Base-by-base conservation (phyloP, 2,329 filamentous ascomycete genomes). In the Sphaerulina populicola region DNA sequence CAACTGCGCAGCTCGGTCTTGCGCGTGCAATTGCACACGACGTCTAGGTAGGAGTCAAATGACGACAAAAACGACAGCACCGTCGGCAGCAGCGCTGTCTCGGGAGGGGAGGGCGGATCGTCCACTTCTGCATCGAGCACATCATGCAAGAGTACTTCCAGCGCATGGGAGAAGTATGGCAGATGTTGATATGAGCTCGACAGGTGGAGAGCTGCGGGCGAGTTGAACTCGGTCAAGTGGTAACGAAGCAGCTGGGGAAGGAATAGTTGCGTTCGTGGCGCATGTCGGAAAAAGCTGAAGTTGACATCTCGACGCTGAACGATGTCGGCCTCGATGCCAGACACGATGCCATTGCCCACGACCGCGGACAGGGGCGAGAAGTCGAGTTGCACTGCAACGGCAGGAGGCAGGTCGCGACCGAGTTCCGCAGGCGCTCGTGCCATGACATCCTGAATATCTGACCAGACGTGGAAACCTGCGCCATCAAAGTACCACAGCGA, bases 401-500 rank as follows among this genome's bases (percentile, higher is more conserved):
- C 80, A 7, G 79, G 76, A 1, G 87, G 85, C 3, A 94, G 69
- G 47, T 94, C 87, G 55, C 82, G 79, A 10, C 77, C 75, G 21
- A 79, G 70, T 55, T 87, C 83, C 35, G 76, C 73, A 6, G 82
- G 80, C 21, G 82, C 81, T 15, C 85, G 83, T 33, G 82, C 78
- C 37, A 97, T 73, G 29, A 97, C 82, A 54, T 93, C 87, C 58
- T 89, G 82, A 37, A 95, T 81, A 64, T 95, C 88, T 21, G 87
- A 81, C 93, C 93, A 98, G 2, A 87, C 80, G 58, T 89, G 86
- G 59, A 97, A 79, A 57, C 90, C 83, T 50, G 80, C 80, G 4
- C 93, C 93, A 62, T 95, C 89, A 69, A 96, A 97, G 41, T 88
- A 82, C 93, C 93, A 98, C 2, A 98, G 72, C 1, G 93, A 97